phyloP scores from a whole-genome alignment of 163 green algal species.

The Prototheca stagnorum region DNA sequence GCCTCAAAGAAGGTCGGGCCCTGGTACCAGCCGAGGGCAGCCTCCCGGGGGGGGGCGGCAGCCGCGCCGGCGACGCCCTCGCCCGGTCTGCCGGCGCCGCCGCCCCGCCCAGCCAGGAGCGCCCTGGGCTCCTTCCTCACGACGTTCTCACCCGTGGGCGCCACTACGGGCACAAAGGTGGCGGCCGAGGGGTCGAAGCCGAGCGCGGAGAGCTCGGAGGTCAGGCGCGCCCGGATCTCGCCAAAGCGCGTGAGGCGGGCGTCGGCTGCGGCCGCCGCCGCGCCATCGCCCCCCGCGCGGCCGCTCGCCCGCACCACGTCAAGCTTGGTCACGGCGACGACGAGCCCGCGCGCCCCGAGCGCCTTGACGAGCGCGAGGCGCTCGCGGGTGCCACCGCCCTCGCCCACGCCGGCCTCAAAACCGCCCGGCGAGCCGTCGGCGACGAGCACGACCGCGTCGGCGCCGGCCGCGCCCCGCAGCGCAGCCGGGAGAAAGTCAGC shows the following conservation, averaged over 20 bases:
- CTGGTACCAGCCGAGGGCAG: conserved; percentile 28
- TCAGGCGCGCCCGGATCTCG: conserved; percentile 24
- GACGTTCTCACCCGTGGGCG: conserved; percentile 73
- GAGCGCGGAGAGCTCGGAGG: conserved; percentile 62
- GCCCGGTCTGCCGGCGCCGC: too few relatives aligned
- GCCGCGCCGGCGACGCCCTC: too few relatives aligned
- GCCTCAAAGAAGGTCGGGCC: conserved; percentile 29
- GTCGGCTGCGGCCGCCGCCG: too few relatives aligned
- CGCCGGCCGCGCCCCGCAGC: conserved; percentile 71
- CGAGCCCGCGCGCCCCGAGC: conserved; percentile 50
- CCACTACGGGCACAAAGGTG: conserved; percentile 69
- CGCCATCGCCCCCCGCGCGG: too few relatives aligned
- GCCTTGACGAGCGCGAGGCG: conserved; percentile 79
- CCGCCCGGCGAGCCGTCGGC: conserved; percentile 76
- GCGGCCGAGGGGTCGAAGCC: conserved; percentile 49
- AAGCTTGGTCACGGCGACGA: conserved; percentile 90
- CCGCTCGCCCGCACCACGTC: conserved; percentile 28
- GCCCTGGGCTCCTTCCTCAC: too few relatives aligned
- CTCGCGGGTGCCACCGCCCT: conserved; percentile 84
- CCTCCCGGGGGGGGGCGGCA: conserved; percentile 19
- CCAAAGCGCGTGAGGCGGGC: conserved; percentile 1
- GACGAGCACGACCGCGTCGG: conserved; percentile 85
- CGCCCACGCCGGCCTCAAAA: conserved; percentile 84
- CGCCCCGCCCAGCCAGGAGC: too few relatives aligned
- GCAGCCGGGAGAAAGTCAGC: conserved; percentile 95